Evolutionary conservation across 2,329 filamentous ascomycete genomes (phyloP).

Genomic region (Nigrospora osmanthi): DNA sequence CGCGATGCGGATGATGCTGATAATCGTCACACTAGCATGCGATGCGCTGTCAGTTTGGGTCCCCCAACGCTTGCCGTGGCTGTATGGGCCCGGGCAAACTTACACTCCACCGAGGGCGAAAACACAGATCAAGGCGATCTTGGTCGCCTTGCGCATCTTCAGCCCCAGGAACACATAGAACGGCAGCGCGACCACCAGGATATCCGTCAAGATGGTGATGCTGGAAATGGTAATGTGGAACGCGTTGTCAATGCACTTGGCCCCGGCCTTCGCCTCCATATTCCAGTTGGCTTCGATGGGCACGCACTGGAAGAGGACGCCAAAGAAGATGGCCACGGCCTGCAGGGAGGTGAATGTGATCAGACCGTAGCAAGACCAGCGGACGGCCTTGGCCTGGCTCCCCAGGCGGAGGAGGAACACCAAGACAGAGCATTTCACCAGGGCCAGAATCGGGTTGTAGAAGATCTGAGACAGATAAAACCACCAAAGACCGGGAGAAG

Average conservation of each 20-base stretch:
- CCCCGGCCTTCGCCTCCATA: constrained; percentile 7
- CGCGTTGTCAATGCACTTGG: constrained; percentile 20
- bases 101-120: constrained; percentile 22
- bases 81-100: not conserved
- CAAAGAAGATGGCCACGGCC: constrained; percentile 27
- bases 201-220: constrained; percentile 29
- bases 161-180: constrained; percentile 29
- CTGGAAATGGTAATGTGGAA: constrained; percentile 26
- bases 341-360: constrained; percentile 23
- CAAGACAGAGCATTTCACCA: constrained; percentile 35
- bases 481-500: constrained; percentile 15
- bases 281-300: constrained; percentile 26
- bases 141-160: constrained; percentile 25
- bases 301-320: constrained; percentile 28
- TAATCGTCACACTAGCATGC: not conserved
- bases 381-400: constrained; percentile 21
- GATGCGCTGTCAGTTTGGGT: not conserved
- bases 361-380: constrained; percentile 18
- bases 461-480: constrained; percentile 30
- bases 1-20: constrained; percentile 1
- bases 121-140: constrained; percentile 25
- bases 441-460: constrained; percentile 36
- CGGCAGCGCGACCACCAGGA: constrained; percentile 26
- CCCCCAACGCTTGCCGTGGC: too few species aligned
- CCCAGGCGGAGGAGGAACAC: constrained; percentile 33